phyloP scores from a whole-genome alignment of 1,284 basidiomycete genomes.

The Melampsora larici-populina region DNA sequence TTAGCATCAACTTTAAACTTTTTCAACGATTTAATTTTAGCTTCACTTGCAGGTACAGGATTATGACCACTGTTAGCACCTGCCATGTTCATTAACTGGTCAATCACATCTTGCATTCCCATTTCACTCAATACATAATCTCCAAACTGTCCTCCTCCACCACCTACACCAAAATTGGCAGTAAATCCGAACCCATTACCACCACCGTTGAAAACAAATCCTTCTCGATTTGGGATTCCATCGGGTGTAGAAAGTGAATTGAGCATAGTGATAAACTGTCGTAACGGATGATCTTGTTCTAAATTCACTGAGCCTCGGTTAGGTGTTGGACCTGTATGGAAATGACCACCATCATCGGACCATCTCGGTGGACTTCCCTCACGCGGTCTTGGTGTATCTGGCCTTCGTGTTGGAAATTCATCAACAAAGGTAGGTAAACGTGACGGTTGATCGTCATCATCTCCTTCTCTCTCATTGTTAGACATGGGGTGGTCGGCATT shows the following conservation, averaged over 20 bases:
- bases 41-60: slow-evolving; percentile 71
- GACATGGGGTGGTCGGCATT: slow-evolving; percentile 1
- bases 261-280: slow-evolving; percentile 36
- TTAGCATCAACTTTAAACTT: slow-evolving; percentile 62
- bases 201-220: slow-evolving; percentile 25
- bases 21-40: slow-evolving; percentile 64
- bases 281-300: slow-evolving; percentile 28
- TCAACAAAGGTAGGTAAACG: not conserved
- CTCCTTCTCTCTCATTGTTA: not conserved
- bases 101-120: slow-evolving; percentile 74
- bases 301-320: slow-evolving; percentile 14
- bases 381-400: not conserved
- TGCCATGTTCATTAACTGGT: slow-evolving; percentile 70
- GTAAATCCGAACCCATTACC: slow-evolving; percentile 22
- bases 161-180: slow-evolving; percentile 5
- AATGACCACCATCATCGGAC: not conserved
- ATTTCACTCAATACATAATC: slow-evolving; percentile 41
- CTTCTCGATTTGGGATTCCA: not conserved
- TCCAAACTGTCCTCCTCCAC: slow-evolving; percentile 21
- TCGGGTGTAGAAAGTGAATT: slow-evolving; percentile 18
- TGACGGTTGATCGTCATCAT: too few species aligned
- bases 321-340: slow-evolving; percentile 15
- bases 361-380: not conserved
- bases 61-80: slow-evolving; percentile 58
- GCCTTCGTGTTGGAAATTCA: not conserved